These are phyloP conservation scores for Leccinum truebloodii DNA, from an alignment of 768 basidiomycete genomes.

Conservation along the genomic window DNA sequence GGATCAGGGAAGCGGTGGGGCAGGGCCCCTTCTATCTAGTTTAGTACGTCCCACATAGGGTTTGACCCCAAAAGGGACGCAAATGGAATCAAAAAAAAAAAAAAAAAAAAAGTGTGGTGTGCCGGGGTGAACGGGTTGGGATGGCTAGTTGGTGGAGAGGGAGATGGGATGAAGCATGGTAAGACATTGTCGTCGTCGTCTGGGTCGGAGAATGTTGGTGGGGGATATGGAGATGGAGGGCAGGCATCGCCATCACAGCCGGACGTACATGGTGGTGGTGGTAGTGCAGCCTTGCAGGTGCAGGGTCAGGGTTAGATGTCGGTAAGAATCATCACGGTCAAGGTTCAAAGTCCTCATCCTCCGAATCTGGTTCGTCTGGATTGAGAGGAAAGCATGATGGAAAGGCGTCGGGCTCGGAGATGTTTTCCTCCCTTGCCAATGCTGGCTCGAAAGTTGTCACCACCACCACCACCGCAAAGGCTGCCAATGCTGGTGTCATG, in stretches of 20 bases:
- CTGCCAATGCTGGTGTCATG: background rate
- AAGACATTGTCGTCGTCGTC: background rate
- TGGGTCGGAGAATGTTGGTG: conserved; percentile 15
- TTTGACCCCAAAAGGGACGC: too few relatives aligned
- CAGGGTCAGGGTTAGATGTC: background rate
- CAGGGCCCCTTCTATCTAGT: too few relatives aligned
- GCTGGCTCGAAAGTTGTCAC: background rate
- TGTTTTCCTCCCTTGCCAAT: background rate
- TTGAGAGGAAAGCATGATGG: background rate
- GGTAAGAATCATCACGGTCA: conserved; percentile 3
- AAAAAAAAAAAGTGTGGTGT: conserved; percentile 6
- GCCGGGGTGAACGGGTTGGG: conserved; percentile 10
- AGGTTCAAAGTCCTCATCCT: background rate
- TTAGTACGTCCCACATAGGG: too few relatives aligned
- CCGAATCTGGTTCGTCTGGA: background rate
- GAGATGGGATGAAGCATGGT: conserved; percentile 1
- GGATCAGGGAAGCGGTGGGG: too few relatives aligned
- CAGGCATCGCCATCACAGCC: conserved; percentile 4
- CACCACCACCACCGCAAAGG: background rate
- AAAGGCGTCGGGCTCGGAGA: background rate
- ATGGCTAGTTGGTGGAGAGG: conserved; percentile 20
- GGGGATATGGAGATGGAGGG: background rate
- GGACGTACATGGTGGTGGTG: background rate
- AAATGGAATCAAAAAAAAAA: too few relatives aligned
- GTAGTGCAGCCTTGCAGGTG: background rate